These are phyloP conservation scores for Toxicodendron radicans DNA, from an alignment of 345 rosid species.

Conservation along the genomic window DNA sequence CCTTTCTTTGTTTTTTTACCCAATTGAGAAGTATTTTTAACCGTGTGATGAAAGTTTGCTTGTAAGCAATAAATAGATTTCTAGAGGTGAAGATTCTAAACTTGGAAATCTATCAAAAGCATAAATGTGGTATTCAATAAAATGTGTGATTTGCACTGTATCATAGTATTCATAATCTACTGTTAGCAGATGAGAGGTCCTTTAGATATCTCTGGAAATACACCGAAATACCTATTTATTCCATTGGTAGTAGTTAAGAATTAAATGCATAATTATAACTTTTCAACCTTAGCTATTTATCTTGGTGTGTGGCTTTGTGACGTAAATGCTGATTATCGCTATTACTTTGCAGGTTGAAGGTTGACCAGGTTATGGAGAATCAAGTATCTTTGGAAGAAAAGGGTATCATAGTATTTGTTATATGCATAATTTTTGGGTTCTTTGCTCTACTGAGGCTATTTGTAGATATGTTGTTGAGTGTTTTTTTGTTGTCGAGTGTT, in stretches of 20 bases:
- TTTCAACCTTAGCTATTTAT: not conserved
- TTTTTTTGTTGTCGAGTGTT: constrained; percentile 29
- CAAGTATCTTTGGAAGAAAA: constrained; percentile 73
- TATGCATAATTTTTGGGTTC: constrained; percentile 56
- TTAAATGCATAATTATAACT: too few species aligned
- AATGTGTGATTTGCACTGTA: not conserved
- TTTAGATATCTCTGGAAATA: too few species aligned
- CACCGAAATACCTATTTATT: too few species aligned
- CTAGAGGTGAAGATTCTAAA: not conserved
- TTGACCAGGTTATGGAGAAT: constrained; percentile 50
- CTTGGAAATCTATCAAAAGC: not conserved
- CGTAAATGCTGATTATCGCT: constrained; percentile 8
- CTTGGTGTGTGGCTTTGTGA: not conserved
- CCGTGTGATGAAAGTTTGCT: too few species aligned
- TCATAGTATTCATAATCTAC: not conserved
- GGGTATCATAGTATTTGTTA: constrained; percentile 62
- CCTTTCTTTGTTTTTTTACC: too few species aligned
- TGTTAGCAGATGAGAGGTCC: too few species aligned
- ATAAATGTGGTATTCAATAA: not conserved
- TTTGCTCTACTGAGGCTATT: constrained; percentile 49
- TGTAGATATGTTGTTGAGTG: constrained; percentile 41
- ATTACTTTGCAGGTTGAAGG: constrained; percentile 45
- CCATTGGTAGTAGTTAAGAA: too few species aligned
- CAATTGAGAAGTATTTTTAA: too few species aligned
- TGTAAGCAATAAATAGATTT: not conserved